phyloP scores from a whole-genome alignment of 2,329 filamentous ascomycete genomes.

The Penicillium sp. region DNA sequence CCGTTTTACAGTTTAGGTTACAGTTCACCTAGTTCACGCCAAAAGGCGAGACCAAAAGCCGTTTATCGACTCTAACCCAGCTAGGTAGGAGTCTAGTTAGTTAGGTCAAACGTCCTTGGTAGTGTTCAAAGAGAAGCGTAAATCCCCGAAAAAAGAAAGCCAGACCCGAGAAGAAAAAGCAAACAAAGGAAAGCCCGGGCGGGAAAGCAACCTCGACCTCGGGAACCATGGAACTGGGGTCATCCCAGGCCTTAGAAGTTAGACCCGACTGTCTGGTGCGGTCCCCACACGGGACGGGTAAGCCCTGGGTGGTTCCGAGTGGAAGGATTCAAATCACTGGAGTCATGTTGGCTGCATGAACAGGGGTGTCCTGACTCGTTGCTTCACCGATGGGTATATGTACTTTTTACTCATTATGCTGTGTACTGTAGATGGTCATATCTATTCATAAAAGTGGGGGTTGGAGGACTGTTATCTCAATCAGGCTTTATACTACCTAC shows the following conservation, averaged over 20 bases:
- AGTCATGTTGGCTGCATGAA: background rate
- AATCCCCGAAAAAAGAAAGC: too few species aligned
- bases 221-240: background rate
- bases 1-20: too few species aligned
- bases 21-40: too few species aligned
- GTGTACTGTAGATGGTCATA: background rate
- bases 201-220: background rate
- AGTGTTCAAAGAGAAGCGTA: too few species aligned
- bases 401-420: background rate
- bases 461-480: too few species aligned
- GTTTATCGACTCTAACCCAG: background rate
- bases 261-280: background rate
- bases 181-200: background rate
- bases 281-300: constrained; percentile 1
- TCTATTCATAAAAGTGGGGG: too few species aligned
- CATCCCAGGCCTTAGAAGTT: background rate
- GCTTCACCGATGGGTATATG: background rate
- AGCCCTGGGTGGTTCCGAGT: constrained; percentile 1
- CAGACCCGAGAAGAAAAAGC: background rate
- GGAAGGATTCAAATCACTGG: background rate
- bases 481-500: too few species aligned
- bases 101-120: too few species aligned
- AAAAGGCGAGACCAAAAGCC: too few species aligned
- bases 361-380: background rate
- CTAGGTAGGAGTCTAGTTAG: background rate